phyloP scores from a whole-genome alignment of 2,329 filamentous ascomycete genomes.

The Bretziella fagacearum region DNA sequence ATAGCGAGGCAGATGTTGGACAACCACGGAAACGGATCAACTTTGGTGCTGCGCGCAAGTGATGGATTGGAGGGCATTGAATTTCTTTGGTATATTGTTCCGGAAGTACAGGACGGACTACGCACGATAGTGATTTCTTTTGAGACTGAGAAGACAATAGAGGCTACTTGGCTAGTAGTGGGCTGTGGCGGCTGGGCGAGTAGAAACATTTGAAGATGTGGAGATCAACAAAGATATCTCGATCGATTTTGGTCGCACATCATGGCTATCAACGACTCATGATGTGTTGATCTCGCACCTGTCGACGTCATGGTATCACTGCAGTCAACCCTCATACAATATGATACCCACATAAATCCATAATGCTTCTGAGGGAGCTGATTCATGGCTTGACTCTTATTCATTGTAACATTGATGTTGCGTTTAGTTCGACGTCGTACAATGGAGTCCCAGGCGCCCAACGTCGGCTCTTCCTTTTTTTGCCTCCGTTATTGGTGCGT shows the following conservation, averaged over 20 bases:
- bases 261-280: no score
- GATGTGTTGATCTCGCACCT: no score
- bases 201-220: no score
- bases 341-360: slow-evolving; percentile 1
- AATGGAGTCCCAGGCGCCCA: not conserved
- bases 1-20: slow-evolving; percentile 45
- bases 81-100: not conserved
- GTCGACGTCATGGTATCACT: no score
- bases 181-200: no score
- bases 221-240: no score
- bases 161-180: no score
- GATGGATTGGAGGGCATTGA: slow-evolving; percentile 4
- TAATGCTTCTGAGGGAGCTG: not conserved
- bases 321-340: not conserved
- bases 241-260: no score
- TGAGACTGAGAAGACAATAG: no score
- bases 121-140: no score
- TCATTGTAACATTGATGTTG: not conserved
- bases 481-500: not conserved
- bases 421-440: not conserved
- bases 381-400: not conserved
- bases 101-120: not conserved
- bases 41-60: slow-evolving; percentile 39
- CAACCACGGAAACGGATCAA: slow-evolving; percentile 39
- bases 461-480: not conserved